Evolutionary conservation across 352 stramenopile species (phyloP), one percentile per base, ranked within the genome.

Genomic region (Globisporangium carolinianum): DNA sequence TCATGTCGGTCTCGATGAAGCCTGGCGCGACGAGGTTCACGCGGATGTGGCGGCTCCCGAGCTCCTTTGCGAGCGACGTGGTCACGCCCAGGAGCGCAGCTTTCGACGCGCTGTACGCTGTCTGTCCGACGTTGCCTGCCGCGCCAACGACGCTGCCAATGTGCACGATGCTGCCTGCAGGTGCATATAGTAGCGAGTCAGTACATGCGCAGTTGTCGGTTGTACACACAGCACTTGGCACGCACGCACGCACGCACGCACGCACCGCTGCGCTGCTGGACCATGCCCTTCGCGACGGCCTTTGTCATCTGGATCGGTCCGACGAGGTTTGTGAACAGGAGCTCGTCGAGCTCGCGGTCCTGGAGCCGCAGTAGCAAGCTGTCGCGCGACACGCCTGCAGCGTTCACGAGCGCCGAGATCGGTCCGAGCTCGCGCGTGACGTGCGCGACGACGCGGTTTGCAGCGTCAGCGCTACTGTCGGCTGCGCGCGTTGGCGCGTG

Each of bases 1-100:
- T 94, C 85, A 96, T 95, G 58, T 89, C 79, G 0, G 87, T 96
- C 10, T 63, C 57, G 47, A 96, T 86, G 67, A 90, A 95, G 9
- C 87, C 87, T 1, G 87, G 87, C 62, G 94, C 87, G 2, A 96
- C 82, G 12, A 95, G 65, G 61, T 96, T 96, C 32, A 96, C 85
- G 36, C 87, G 81, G 59, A 96, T 91, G 53, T 89, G 87, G 32
- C 83, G 79, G 50, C 68, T 79, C 18, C 85, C 85, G 11, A 96
- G 72, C 62, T 96, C 87, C 51, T 91, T 93, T 38, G 85, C 85
- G 45, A 94, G 72, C 51, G 83, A 84, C 61, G 76, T 86, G 51
- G 82, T 95, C 46, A 91, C 71, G 15, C 85, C 85, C 10, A 75
- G 58, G 3, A 96, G 73, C 7, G 71, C 87, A 14, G 83, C 72